Evolutionary conservation across 805 yeast species (phyloP), one percentile per base, ranked within the genome.

Genomic region (Spencermartinsiella europaea): DNA sequence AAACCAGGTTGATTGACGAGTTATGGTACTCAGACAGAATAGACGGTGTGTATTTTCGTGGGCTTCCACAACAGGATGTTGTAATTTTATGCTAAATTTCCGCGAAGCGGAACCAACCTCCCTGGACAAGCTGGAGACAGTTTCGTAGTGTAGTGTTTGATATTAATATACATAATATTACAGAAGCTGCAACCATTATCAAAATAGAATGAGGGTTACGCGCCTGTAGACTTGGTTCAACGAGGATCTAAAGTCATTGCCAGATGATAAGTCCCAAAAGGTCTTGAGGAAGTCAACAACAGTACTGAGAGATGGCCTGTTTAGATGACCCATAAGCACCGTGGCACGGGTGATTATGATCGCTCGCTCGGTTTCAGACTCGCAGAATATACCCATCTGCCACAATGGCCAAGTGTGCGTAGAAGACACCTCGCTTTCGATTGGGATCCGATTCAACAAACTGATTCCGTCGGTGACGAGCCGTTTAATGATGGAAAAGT

Each of bases 361-460:
- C 21, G 31, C 37, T 38, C 31, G 33, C 21, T 19, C 22, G 15
- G 10, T 12, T n/a, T 4, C 7, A 21, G 14, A 10, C 17, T 38
- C 42, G 16, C 20, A 19, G 14, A 15, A 15, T n/a, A 46, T 41
- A 12, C 55, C 55, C n/a, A 49, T 21, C 38, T 49, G 52, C 50
- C 50, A 48, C 44, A 51, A 17, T n/a, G 55, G 50, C 52, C 52
- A 51, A 3, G 44, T 22, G 21, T 43, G 36, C 31, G 36, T 8
- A 4, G 39, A 15, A 27, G 40, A 34, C 40, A 42, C 20, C 5
- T 36, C 34, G 28, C 45, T 36, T 12, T 27, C 16, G 8, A 36
- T 17, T 2, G 52, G 42, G 14, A 48, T 44, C 28, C 38, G 34
- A 10, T 22, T 14, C 14, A 49, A 41, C 12, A 40, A 21, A 14